These are phyloP conservation scores for Flaveria robusta DNA, from an alignment of 129 eudicot genomes.

Conservation along the genomic window DNA sequence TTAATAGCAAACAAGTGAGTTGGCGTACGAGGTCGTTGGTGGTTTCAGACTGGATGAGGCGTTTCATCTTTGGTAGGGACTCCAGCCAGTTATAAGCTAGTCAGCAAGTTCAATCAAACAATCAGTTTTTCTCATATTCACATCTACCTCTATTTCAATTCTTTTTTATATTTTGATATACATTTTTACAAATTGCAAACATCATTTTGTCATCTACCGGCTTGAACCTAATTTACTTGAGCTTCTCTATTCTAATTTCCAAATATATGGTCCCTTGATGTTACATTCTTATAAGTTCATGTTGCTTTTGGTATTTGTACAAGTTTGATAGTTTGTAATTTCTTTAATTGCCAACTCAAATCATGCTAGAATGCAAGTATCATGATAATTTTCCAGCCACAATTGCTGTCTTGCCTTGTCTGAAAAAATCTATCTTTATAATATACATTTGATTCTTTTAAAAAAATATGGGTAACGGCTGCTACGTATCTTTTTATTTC, in stretches of 20 bases:
- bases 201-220: not conserved
- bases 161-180: not conserved
- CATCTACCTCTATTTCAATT: not conserved
- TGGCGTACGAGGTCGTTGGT: conserved; percentile 97
- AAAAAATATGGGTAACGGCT: no score
- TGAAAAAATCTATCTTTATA: no score
- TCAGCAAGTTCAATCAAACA: not conserved
- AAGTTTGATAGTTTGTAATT: no score
- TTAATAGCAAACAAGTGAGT: conserved; percentile 83
- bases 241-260: not conserved
- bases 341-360: no score
- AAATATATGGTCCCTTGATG: not conserved
- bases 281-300: not conserved
- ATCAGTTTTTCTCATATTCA: not conserved
- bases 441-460: no score
- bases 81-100: conserved; percentile 60
- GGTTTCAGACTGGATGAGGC: conserved; percentile 80
- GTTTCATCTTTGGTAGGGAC: conserved; percentile 89
- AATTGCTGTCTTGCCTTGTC: no score
- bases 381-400: no score
- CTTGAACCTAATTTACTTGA: not conserved
- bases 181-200: not conserved
- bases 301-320: no score
- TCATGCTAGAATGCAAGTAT: no score
- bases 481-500: no score